Conservation (phyloP, 768 basidiomycete species). For the Macrolepiota fuliginosa region DNA sequence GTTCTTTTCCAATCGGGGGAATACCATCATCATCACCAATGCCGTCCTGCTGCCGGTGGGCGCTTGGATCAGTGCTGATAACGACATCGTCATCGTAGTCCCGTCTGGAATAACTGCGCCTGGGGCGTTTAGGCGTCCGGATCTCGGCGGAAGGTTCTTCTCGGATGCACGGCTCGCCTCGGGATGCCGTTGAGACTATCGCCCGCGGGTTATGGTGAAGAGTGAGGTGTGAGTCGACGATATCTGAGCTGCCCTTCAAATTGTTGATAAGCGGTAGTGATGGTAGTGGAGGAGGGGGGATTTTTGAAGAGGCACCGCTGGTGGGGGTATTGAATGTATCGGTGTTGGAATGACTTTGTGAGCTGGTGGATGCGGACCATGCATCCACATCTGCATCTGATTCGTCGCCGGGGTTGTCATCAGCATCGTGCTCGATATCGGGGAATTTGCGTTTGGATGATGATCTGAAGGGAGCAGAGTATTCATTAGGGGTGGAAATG, state of each 20-base stretch:
- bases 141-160: neutral
- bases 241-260: neutral
- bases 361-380: neutral
- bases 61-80: neutral
- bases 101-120: neutral
- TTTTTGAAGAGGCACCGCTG: constrained; percentile 2
- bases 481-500: neutral
- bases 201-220: neutral
- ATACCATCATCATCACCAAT: no score
- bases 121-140: constrained; percentile 5
- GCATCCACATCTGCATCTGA: neutral
- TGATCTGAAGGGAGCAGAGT: neutral
- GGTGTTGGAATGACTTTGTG: neutral
- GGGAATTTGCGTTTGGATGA: constrained; percentile 4
- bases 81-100: neutral
- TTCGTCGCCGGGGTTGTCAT: neutral
- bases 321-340: constrained; percentile 2
- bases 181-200: neutral
- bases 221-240: neutral
- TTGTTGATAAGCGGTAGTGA: neutral
- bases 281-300: neutral
- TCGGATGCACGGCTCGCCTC: neutral
- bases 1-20: no score
- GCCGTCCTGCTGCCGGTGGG: neutral
- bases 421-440: neutral